Conservation (phyloP, 2,329 filamentous ascomycete genomes). For the Alternaria conjuncta region DNA sequence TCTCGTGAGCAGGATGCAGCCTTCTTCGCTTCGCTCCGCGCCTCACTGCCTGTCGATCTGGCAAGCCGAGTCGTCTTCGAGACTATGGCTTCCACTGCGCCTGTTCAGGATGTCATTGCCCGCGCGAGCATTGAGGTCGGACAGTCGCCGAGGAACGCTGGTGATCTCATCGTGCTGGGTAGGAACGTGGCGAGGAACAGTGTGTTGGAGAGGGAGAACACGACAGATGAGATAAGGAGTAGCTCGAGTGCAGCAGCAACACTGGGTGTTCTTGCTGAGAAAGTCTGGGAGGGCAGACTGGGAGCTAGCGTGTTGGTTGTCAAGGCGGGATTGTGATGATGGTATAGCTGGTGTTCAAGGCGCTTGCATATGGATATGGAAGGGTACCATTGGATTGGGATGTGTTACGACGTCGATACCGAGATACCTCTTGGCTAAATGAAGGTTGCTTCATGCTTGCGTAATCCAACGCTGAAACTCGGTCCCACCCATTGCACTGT, state of each 20-base stretch:
- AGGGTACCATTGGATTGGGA: background rate
- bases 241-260: slow-evolving; percentile 49
- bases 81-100: slow-evolving; percentile 43
- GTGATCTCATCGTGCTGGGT: slow-evolving; percentile 74
- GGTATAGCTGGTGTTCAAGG: background rate
- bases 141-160: slow-evolving; percentile 67
- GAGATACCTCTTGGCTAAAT: background rate
- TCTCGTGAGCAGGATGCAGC: slow-evolving; percentile 54
- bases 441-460: background rate
- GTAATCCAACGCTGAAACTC: background rate
- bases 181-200: slow-evolving; percentile 49
- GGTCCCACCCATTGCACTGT: background rate
- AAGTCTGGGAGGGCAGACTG: slow-evolving; percentile 64
- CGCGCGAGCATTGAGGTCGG: slow-evolving; percentile 66
- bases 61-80: slow-evolving; percentile 66
- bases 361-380: background rate
- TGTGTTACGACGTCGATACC: background rate
- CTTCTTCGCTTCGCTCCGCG: slow-evolving; percentile 65
- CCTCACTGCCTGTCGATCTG: slow-evolving; percentile 61
- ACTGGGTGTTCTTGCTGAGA: slow-evolving; percentile 66
- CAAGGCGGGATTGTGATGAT: slow-evolving; percentile 57
- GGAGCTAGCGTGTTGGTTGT: slow-evolving; percentile 73
- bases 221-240: slow-evolving; percentile 51
- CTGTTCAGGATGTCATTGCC: slow-evolving; percentile 56
- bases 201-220: slow-evolving; percentile 25